Conservation (phyloP, 331 rosid genomes). For the Acacia pycnantha region DNA sequence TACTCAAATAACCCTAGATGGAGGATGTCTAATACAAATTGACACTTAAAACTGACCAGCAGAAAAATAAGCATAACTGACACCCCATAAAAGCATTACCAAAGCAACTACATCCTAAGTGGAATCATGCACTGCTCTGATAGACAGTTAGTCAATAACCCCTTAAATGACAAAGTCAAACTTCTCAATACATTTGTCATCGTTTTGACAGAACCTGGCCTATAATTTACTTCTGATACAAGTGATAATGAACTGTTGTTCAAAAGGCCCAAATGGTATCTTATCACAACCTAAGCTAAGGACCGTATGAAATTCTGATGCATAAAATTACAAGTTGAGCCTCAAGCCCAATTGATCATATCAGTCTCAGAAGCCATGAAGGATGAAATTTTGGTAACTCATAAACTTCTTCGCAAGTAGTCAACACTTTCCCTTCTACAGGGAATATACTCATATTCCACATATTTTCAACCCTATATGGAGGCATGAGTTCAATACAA, state of each 20-base stretch:
- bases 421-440: background rate
- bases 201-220: background rate
- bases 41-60: background rate
- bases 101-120: background rate
- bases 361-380: background rate
- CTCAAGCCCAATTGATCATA: background rate
- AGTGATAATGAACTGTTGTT: too few species aligned
- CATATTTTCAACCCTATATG: background rate
- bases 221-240: too few species aligned
- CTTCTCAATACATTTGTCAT: background rate
- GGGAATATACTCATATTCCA: background rate
- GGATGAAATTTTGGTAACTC: background rate
- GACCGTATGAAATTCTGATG: background rate
- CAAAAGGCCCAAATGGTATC: background rate
- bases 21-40: background rate
- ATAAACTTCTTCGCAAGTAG: background rate
- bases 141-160: background rate
- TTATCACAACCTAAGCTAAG: background rate
- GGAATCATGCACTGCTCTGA: background rate
- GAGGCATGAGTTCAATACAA: background rate
- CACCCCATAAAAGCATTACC: background rate
- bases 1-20: background rate
- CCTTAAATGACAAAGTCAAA: background rate
- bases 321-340: background rate
- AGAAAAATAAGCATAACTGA: background rate